These are phyloP conservation scores for Cyberlindnera japonica DNA, from an alignment of 805 yeast genomes.

Conservation along the genomic window DNA sequence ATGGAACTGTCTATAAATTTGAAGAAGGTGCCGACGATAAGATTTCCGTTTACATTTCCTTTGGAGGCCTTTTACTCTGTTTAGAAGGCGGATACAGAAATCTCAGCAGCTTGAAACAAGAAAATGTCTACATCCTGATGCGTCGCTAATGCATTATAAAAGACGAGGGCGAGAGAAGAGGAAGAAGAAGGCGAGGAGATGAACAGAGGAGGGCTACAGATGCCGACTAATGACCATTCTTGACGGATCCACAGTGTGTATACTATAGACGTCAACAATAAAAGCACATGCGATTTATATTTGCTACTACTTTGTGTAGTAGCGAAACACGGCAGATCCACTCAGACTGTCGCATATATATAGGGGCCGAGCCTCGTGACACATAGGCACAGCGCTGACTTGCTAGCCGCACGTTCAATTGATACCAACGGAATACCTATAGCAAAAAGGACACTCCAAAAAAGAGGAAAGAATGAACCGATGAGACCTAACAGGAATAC, in stretches of 20 bases:
- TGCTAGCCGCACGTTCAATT: no score
- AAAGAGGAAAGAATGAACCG: no score
- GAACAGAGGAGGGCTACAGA: neutral
- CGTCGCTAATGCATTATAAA: slow-evolving; percentile 60
- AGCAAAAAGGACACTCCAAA: no score
- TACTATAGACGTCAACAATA: neutral
- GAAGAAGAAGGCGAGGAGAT: neutral
- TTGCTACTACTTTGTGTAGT: neutral
- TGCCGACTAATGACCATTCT: neutral
- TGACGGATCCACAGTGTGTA: neutral
- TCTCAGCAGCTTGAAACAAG: slow-evolving; percentile 86
- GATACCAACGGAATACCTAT: no score
- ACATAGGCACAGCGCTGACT: no score
- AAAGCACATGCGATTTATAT: neutral
- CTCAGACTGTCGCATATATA: no score
- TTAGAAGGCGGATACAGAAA: slow-evolving; percentile 93
- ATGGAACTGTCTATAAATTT: slow-evolving; percentile 95
- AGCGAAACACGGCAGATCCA: no score
- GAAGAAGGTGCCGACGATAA: slow-evolving; percentile 72
- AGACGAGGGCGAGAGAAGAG: neutral
- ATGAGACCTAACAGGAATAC: no score
- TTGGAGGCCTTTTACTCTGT: slow-evolving; percentile 92
- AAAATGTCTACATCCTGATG: slow-evolving; percentile 83
- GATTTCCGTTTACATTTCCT: slow-evolving; percentile 84
- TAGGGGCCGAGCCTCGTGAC: no score